phyloP scores from a whole-genome alignment of 108 stramenopile species.

The Nitzschia palea region DNA sequence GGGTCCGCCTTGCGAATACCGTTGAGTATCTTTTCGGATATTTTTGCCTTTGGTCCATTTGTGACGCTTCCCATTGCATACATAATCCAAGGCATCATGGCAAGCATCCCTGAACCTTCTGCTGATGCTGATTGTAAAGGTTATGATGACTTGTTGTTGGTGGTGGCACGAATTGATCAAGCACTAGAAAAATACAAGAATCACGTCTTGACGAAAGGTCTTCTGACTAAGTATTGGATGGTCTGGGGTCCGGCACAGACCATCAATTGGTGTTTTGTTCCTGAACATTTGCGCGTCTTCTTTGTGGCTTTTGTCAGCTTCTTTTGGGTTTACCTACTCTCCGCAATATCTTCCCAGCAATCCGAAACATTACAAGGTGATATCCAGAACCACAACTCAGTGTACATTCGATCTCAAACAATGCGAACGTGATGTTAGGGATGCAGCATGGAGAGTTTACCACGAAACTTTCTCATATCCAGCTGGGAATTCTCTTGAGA shows the following conservation, averaged over 20 bases:
- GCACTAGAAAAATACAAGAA: constrained; percentile 26
- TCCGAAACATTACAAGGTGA: too few relatives aligned
- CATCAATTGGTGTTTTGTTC: constrained; percentile 50
- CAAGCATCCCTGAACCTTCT: too few relatives aligned
- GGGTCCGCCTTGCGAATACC: constrained; percentile 12
- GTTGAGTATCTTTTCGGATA: constrained; percentile 42
- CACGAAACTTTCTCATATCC: too few relatives aligned
- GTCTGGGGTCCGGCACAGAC: constrained; percentile 50
- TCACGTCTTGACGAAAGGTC: constrained; percentile 28
- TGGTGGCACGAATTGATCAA: not conserved
- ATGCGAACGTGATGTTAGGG: too few relatives aligned
- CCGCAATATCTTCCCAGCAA: constrained; percentile 25
- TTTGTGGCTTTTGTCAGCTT: constrained; percentile 55
- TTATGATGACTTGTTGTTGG: too few relatives aligned
- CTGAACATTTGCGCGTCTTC: constrained; percentile 42
- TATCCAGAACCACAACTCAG: too few relatives aligned
- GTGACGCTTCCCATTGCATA: constrained; percentile 55
- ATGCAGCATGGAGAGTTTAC: too few relatives aligned
- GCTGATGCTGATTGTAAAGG: too few relatives aligned
- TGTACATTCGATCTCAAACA: too few relatives aligned
- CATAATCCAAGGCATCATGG: constrained; percentile 25
- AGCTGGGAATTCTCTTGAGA: too few relatives aligned
- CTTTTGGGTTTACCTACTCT: constrained; percentile 51
- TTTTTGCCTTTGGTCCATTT: constrained; percentile 42
- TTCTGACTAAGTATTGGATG: constrained; percentile 54